phyloP scores from a whole-genome alignment of 2,329 filamentous ascomycete species.

The Epichloe sp. region DNA sequence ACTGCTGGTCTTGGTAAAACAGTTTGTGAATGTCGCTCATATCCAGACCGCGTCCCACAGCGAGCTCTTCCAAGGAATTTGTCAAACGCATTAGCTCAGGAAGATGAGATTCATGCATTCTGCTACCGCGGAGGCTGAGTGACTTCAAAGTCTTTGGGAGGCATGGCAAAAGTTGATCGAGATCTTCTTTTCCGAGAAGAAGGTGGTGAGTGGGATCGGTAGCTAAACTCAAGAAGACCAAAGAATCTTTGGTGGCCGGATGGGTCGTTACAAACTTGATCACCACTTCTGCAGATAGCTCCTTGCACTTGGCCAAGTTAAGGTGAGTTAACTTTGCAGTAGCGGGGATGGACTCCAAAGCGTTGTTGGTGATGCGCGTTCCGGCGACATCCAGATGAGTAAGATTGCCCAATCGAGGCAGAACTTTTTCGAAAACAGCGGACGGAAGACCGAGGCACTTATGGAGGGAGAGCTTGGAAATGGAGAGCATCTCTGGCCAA shows the following conservation, averaged over 20 bases:
- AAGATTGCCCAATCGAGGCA: slow-evolving; percentile 55
- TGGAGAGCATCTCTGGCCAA: slow-evolving; percentile 41
- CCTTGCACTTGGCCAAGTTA: slow-evolving; percentile 63
- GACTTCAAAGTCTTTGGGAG: slow-evolving; percentile 58
- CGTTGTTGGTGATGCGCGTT: slow-evolving; percentile 60
- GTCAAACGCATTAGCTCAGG: slow-evolving; percentile 50
- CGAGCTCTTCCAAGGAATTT: slow-evolving; percentile 61
- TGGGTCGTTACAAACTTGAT: slow-evolving; percentile 60
- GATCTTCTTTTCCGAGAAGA: slow-evolving; percentile 51
- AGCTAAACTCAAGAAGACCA: slow-evolving; percentile 62
- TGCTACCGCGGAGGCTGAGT: slow-evolving; percentile 62
- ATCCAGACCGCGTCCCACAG: slow-evolving; percentile 54
- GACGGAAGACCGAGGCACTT: slow-evolving; percentile 62
- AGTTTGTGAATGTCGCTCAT: slow-evolving; percentile 52
- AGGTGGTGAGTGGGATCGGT: slow-evolving; percentile 61
- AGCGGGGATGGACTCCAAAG: slow-evolving; percentile 56
- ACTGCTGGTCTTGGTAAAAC: slow-evolving; percentile 38
- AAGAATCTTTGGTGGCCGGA: slow-evolving; percentile 48
- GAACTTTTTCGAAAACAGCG: slow-evolving; percentile 51
- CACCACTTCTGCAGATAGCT: slow-evolving; percentile 51
- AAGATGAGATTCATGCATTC: slow-evolving; percentile 53
- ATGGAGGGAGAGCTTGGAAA: slow-evolving; percentile 62
- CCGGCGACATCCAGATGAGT: slow-evolving; percentile 73
- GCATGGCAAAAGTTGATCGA: slow-evolving; percentile 50
- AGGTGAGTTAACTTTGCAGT: slow-evolving; percentile 64